Evolutionary conservation across 2,329 filamentous ascomycete genomes (phyloP), one percentile per base, ranked within the genome.

Genomic region (Endocalyx cinctus): DNA sequence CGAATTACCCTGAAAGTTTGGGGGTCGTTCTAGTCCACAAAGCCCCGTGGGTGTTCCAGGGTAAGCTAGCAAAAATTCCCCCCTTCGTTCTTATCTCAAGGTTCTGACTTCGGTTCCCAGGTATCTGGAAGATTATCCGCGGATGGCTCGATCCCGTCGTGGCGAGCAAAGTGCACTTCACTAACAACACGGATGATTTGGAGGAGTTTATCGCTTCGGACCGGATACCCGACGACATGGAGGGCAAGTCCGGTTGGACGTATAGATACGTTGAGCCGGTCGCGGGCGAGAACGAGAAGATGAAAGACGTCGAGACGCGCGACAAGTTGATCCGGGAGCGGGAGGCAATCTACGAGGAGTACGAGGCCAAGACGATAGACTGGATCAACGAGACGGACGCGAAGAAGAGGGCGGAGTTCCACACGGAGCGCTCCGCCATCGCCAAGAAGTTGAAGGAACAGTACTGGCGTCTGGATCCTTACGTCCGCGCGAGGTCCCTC

Each of bases 61-160:
- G 86, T 82, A 61, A 35, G 69, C 61, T 15, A 18, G 19, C 10
- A 13, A 20, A 52, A 55, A 16, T 68, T 60, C 18, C 15, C 12
- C 8, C n/a, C 20, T 23, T n/a, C n/a, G 20, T 23, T 23, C 20
- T 8, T 23, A 8, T n/a, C 20, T 23, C 8, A 23, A 8, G n/a
- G n/a, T 23, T 23, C n/a, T 8, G n/a, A 23, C 8, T n/a, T n/a
- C n/a, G n/a, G n/a, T n/a, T n/a, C n/a, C n/a, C 20, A 85, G 84
- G 86, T n/a, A 86, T 97, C 44, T 97, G 90, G 92, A 88, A 79
- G 57, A 86, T 98, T 45, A 94, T 98, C 56, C 82, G 79, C 45
- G 88, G 89, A 47, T 98, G 92, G 92, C 77, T 98, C 23, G 92
- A 98, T 58, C 92, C 92, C 2, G 90, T 98, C 4, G 90, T 98